Evolutionary conservation across 108 stramenopile genomes (phyloP).

Genomic region (Discostella stelligeroides): DNA sequence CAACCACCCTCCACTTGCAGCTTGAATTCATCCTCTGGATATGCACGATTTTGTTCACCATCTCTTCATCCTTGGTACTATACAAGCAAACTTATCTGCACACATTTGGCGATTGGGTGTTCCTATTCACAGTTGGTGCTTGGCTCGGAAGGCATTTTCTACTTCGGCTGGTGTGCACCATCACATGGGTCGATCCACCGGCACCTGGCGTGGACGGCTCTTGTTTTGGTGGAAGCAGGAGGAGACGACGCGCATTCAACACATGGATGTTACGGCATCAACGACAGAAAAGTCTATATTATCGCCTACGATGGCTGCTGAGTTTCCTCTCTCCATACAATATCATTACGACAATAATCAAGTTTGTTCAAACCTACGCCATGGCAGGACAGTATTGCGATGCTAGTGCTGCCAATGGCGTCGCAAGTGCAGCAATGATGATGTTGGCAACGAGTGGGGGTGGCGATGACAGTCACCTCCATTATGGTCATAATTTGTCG

Average conservation of each 20-base stretch:
- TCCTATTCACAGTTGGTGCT: constrained; percentile 11
- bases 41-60: constrained; percentile 27
- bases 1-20: constrained; percentile 37
- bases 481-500: constrained; percentile 12
- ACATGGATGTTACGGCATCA: constrained; percentile 14
- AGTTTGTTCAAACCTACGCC: constrained; percentile 18
- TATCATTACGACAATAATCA: neutral
- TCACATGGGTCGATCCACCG: constrained; percentile 30
- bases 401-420: constrained; percentile 32
- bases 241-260: constrained; percentile 31
- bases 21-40: constrained; percentile 39
- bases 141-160: constrained; percentile 47
- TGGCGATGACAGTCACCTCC: constrained; percentile 9
- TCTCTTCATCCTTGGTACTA: constrained; percentile 33
- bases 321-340: constrained; percentile 14
- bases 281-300: neutral
- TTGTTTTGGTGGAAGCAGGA: constrained; percentile 18
- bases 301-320: constrained; percentile 17
- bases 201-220: neutral
- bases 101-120: constrained; percentile 35
- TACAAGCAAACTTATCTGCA: constrained; percentile 33
- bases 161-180: constrained; percentile 35
- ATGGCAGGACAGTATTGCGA: constrained; percentile 51
- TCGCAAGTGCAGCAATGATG: constrained; percentile 30
- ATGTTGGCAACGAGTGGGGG: constrained; percentile 1